Evolutionary conservation across 352 stramenopile genomes (phyloP), one percentile per base, ranked within the genome.

Genomic region (Phytophthora melonis): DNA sequence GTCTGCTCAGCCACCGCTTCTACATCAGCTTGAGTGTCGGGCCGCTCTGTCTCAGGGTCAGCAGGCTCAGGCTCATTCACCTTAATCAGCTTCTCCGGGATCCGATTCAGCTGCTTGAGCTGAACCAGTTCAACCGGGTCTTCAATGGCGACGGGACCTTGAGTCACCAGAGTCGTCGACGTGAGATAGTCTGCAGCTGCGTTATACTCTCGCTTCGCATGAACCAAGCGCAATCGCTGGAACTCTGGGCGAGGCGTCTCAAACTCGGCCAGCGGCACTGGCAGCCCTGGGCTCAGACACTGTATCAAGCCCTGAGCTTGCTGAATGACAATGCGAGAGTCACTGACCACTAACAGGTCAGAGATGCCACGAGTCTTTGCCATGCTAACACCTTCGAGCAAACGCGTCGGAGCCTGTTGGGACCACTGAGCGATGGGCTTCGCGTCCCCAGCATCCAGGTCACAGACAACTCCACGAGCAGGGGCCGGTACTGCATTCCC

Each of bases 251-350:
- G 19, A 5, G 54, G 57, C 3, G 3, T 1, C 18, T 58, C 59
- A 7, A 66, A 66, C 6, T 34, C 45, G 1, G 18, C 13, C 13
- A 66, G n/a, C 10, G 58, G 19, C 9, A 66, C 3, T 30, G 58
- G 59, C n/a, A 66, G 7, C 16, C 43, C 32, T 6, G 47, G 59
- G 4, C 32, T 58, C 45, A 66, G 14, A 39, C 59, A 66, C 11
- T 50, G 59, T 9, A 58, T 70, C 16, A 70, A 14, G 36, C 54
- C 54, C 2, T 70, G 63, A 13, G 23, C 55, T 47, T 64, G 43
- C 19, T 70, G 55, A 13, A 70, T 64, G 0, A 34, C 32, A 30
- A 67, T 67, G 5, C 47, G 60, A 47, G 60, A 56, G 43, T 36
- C 32, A 56, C 41, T 41, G 2, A 64, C 58, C 0, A 64, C 18